phyloP scores from a whole-genome alignment of 192 early-diverging fungal genomes.

The Backusella morwellensis region DNA sequence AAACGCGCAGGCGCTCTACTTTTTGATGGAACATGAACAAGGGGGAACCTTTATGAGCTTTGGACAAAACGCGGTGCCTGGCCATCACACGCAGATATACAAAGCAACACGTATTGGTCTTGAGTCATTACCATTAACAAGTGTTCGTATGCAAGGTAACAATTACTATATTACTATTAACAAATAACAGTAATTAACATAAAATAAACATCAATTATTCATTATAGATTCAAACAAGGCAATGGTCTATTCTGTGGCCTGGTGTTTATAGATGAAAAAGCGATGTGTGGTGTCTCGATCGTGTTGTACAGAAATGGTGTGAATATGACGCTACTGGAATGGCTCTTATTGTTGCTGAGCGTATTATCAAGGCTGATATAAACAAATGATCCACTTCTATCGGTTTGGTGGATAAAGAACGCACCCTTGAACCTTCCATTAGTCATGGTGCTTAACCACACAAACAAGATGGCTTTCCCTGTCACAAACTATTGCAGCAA shows the following conservation, averaged over 20 bases:
- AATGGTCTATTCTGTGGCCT: slow-evolving; percentile 49
- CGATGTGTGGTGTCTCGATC: slow-evolving; percentile 69
- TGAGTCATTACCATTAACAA: slow-evolving; percentile 60
- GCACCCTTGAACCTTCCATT: neutral
- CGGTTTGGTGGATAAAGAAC: no score
- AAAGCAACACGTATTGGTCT: slow-evolving; percentile 61
- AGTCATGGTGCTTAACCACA: neutral
- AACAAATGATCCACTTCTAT: slow-evolving; percentile 65
- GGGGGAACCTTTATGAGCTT: slow-evolving; percentile 58
- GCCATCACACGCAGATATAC: slow-evolving; percentile 53
- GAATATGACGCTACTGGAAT: slow-evolving; percentile 52
- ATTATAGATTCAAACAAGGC: slow-evolving; percentile 25
- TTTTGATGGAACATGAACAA: slow-evolving; percentile 50
- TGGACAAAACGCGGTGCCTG: slow-evolving; percentile 62
- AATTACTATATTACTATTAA: neutral
- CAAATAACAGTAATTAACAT: neutral
- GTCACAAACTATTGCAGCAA: neutral
- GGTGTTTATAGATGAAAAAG: slow-evolving; percentile 68
- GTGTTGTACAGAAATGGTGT: slow-evolving; percentile 68
- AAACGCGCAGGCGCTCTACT: slow-evolving; percentile 40
- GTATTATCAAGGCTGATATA: slow-evolving; percentile 65
- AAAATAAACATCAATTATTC: no score
- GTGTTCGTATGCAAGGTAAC: slow-evolving; percentile 64
- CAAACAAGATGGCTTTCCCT: neutral
- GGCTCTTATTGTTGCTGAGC: slow-evolving; percentile 40